Conservation (phyloP, 2,329 filamentous ascomycete genomes). For the Aspergillus caelatus region DNA sequence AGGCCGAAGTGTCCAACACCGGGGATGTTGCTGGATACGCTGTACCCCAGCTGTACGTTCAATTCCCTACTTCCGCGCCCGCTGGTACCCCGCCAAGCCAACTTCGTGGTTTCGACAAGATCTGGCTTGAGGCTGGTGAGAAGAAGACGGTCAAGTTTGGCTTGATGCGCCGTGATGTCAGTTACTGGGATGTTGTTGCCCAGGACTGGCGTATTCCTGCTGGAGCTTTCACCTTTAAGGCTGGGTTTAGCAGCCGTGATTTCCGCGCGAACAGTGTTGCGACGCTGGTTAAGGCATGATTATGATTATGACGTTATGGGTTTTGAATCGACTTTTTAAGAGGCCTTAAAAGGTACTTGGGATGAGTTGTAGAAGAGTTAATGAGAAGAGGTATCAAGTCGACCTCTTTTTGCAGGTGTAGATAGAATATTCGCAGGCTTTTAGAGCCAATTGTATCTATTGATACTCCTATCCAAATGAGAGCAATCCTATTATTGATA, state of each 20-base stretch:
- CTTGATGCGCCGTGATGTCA: slow-evolving; percentile 62
- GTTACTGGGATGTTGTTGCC: slow-evolving; percentile 61
- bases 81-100: slow-evolving; percentile 48
- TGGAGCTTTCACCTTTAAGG: neutral
- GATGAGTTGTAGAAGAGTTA: no score
- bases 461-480: no score
- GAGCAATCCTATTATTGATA: no score
- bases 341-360: no score
- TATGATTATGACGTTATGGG: neutral
- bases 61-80: slow-evolving; percentile 25
- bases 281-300: neutral
- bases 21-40: slow-evolving; percentile 68
- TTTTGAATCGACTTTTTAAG: no score
- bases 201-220: slow-evolving; percentile 59
- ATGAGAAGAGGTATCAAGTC: no score
- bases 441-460: no score
- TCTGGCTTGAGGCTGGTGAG: slow-evolving; percentile 53
- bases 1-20: slow-evolving; percentile 71
- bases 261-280: neutral
- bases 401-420: no score
- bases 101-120: slow-evolving; percentile 66
- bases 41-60: slow-evolving; percentile 60
- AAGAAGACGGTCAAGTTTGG: slow-evolving; percentile 53
- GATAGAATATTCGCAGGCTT: no score
- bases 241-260: slow-evolving; percentile 7